A percentile compares a stretch with the other conserved stretches of the same genome.
phyloP scores from a whole-genome alignment of 2,329 filamentous ascomycete genomes.

The Nannizzia gypsea region DNA sequence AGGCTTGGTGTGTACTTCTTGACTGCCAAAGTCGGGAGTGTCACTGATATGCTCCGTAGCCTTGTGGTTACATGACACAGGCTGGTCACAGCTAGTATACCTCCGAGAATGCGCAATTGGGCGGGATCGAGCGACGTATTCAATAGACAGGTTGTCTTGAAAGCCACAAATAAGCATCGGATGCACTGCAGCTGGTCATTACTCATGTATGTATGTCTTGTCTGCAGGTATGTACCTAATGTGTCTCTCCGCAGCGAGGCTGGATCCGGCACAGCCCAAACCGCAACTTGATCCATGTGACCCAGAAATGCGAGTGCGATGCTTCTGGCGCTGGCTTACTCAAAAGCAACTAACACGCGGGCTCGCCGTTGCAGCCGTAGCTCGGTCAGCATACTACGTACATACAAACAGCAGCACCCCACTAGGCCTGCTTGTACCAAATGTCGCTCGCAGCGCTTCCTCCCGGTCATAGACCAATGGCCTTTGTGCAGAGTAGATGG shows the following conservation, averaged over 20 bases:
- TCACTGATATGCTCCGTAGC: background rate
- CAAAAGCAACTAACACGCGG: background rate
- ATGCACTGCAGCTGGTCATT: background rate
- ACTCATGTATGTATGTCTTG: background rate
- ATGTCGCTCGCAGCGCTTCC: background rate
- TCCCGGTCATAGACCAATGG: background rate
- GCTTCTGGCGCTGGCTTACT: background rate
- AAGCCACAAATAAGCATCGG: background rate
- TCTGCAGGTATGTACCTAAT: background rate
- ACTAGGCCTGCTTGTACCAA: background rate
- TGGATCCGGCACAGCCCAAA: background rate
- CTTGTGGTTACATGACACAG: background rate
- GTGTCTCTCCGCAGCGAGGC: background rate
- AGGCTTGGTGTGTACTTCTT: background rate
- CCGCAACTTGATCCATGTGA: background rate
- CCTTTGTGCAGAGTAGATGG: background rate
- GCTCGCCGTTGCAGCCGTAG: background rate
- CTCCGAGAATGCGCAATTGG: background rate
- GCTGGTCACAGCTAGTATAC: background rate
- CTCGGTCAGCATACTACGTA: background rate
- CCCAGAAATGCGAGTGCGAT: background rate
- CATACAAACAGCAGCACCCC: background rate
- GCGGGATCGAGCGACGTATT: background rate
- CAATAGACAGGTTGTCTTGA: background rate
- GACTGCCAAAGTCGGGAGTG: background rate